These are phyloP conservation scores for Plasmodium gonderi DNA, from an alignment of 169 alveolate genomes.

Conservation along the genomic window DNA sequence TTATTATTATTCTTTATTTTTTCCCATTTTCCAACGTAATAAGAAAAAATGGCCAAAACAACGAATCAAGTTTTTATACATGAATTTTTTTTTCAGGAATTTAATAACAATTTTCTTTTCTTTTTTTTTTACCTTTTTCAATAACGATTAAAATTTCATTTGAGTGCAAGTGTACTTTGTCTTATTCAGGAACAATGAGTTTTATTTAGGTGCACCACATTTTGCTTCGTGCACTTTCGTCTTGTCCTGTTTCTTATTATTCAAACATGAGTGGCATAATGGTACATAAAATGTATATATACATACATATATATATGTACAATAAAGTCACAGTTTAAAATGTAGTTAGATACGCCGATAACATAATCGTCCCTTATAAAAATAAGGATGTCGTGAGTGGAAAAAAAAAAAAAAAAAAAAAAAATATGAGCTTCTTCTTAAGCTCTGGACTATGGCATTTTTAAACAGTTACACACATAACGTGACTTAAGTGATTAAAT, in stretches of 20 bases:
- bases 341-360: no score
- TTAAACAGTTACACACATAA: neutral
- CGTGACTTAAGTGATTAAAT: neutral
- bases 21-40: neutral
- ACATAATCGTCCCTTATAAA: no score
- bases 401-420: no score
- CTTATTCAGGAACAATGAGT: neutral
- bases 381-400: no score
- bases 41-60: neutral
- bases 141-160: neutral
- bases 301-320: neutral
- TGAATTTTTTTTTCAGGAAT: neutral
- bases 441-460: neutral
- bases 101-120: neutral
- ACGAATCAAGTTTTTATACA: neutral
- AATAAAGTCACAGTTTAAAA: no score
- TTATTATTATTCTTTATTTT: neutral
- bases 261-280: neutral
- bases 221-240: neutral
- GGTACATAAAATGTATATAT: neutral
- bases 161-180: neutral
- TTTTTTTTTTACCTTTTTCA: slow-evolving; percentile 6
- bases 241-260: neutral
- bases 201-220: no score
- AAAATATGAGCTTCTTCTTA: neutral